Evolutionary conservation across 129 eudicot species (phyloP).

Genomic region (Dittrichia graveolens): DNA sequence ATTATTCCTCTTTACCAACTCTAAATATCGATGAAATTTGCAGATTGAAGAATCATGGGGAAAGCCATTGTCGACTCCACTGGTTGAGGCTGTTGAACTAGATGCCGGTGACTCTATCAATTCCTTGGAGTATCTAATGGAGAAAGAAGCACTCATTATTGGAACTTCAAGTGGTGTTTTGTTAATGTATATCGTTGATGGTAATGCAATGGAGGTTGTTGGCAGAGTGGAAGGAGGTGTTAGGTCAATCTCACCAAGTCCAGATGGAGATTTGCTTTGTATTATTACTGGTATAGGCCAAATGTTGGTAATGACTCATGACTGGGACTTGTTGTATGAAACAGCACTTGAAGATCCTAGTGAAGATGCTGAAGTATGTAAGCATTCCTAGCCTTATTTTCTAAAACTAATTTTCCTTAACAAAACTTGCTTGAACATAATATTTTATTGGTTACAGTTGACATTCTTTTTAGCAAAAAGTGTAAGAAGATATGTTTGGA

Average conservation of each 20-base stretch:
- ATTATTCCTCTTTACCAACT: neutral
- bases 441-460: neutral
- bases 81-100: slow-evolving; percentile 56
- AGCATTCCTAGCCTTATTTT: slow-evolving; percentile 27
- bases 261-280: slow-evolving; percentile 95
- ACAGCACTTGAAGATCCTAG: slow-evolving; percentile 61
- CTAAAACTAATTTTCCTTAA: neutral
- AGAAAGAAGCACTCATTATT: slow-evolving; percentile 82
- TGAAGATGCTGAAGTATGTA: slow-evolving; percentile 80
- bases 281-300: slow-evolving; percentile 80
- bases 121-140: slow-evolving; percentile 90
- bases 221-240: slow-evolving; percentile 94
- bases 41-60: slow-evolving; percentile 58
- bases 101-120: slow-evolving; percentile 78
- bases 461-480: neutral
- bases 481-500: neutral
- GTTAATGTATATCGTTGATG: slow-evolving; percentile 66
- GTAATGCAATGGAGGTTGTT: slow-evolving; percentile 65
- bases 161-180: slow-evolving; percentile 83
- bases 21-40: slow-evolving; percentile 9
- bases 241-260: slow-evolving; percentile 89
- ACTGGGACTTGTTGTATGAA: slow-evolving; percentile 95
- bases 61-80: slow-evolving; percentile 30
- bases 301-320: slow-evolving; percentile 89
- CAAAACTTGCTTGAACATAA: too few relatives aligned